A percentile compares a stretch with the other conserved stretches of the same genome.
phyloP scores from a whole-genome alignment of 202 grass and related monocot genomes.

The Panicum virgatum region DNA sequence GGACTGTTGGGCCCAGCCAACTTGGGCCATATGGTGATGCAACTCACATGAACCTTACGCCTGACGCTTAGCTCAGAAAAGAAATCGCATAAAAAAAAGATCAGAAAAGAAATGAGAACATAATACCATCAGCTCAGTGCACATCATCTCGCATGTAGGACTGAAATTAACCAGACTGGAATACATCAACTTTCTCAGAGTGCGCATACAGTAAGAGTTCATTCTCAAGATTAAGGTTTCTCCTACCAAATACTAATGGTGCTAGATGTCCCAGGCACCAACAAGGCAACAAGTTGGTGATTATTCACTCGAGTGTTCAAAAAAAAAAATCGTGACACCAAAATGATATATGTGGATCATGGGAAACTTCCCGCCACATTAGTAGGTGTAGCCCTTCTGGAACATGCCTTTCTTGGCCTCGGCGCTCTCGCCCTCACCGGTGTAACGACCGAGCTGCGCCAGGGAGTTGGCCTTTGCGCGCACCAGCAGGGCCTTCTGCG shows the following conservation, averaged over 20 bases:
- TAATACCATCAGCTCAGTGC: no score
- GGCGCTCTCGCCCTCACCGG: conserved; percentile 64
- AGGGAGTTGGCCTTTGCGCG: conserved; percentile 82
- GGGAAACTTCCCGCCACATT: neutral
- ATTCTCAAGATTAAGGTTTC: conserved; percentile 7
- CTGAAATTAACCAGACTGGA: neutral
- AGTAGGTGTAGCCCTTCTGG: conserved; percentile 96
- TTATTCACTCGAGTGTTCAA: conserved; percentile 42
- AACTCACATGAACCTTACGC: no score
- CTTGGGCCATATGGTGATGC: no score
- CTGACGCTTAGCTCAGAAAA: no score
- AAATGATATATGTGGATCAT: neutral
- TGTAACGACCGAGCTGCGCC: conserved; percentile 81
- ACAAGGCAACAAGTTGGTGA: conserved; percentile 33
- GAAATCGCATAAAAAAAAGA: no score
- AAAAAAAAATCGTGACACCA: neutral
- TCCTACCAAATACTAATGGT: neutral
- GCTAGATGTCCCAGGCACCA: conserved; percentile 36
- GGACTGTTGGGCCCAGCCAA: neutral
- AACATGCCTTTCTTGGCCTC: conserved; percentile 93
- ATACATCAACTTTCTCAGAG: neutral
- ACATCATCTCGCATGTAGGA: neutral
- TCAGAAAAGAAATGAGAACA: no score
- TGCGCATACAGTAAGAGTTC: neutral
- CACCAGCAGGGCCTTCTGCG: conserved; percentile 63